A percentile compares a stretch with the other conserved stretches of the same genome.
Conservation (phyloP, 208 protist species). For the Trypanosomatidae sp. region DNA sequence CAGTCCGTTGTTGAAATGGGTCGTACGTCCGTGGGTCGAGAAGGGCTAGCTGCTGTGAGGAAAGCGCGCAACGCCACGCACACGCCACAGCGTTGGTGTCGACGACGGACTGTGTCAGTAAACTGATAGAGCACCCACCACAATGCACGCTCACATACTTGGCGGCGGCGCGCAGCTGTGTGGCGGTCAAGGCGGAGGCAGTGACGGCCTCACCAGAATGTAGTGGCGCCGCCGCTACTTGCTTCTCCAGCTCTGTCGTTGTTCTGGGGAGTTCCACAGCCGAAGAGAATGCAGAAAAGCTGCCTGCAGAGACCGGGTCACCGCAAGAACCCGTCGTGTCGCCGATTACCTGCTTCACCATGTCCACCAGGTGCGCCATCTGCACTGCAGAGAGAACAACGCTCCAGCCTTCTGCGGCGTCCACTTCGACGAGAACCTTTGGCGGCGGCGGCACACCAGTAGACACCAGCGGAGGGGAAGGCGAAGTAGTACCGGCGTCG, state of each 20-base stretch:
- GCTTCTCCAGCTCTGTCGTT: background rate
- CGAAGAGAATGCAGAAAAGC: background rate
- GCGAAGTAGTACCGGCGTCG: background rate
- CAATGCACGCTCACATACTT: constrained; percentile 28
- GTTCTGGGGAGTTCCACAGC: background rate
- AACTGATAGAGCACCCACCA: constrained; percentile 20
- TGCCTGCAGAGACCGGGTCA: background rate
- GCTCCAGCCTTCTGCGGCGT: constrained; percentile 23
- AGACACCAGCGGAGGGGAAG: background rate
- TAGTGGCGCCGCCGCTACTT: constrained; percentile 5
- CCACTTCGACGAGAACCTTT: constrained; percentile 16
- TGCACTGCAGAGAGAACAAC: constrained; percentile 21
- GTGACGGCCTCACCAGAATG: constrained; percentile 12
- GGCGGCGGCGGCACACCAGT: constrained; percentile 2
- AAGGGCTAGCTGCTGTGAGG: constrained; percentile 10
- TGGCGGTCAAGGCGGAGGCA: constrained; percentile 11
- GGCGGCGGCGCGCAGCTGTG: constrained; percentile 12
- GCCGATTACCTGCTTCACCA: constrained; percentile 6
- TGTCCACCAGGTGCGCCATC: constrained; percentile 15
- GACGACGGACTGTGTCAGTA: constrained; percentile 20
- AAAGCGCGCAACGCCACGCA: constrained; percentile 20
- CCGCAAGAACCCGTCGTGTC: background rate
- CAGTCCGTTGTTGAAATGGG: background rate
- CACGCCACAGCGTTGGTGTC: constrained; percentile 10
- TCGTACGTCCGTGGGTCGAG: constrained; percentile 2